Evolutionary conservation across 2,329 filamentous ascomycete species (phyloP), one percentile per base, ranked within the genome.

Genomic region (Talaromyces sp.): DNA sequence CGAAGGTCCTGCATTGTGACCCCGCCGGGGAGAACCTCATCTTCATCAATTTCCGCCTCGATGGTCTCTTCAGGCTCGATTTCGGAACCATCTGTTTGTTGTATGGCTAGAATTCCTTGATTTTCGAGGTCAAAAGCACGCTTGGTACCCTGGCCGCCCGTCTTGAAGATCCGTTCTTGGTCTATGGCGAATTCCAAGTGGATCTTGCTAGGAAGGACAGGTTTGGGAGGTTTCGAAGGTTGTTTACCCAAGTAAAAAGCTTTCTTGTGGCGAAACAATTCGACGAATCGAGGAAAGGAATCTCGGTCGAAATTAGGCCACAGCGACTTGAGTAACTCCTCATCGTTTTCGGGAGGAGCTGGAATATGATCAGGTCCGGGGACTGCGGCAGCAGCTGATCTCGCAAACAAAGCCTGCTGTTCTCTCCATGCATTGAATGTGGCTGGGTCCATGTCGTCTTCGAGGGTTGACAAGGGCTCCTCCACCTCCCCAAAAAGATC

Each of bases 181-280:
- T 97, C 94, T 53, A 85, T 83, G 2, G 90, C 89, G 35, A 97
- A 79, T 63, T 99, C 94, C 14, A 99, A 81, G 63, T 86, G 92
- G 60, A 96, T 82, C 74, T 99, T 99, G 21, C 89, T 92, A 0
- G 92, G 91, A 5, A 92, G 83, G 3, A 97, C 81, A 17, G 90
- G 82, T 74, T 92, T 94, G 0, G 92, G 90, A 46, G 87, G 87
- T 74, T 92, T 96, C 1, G 81, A 65, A 0, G 92, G 91, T 43
- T 86, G 85, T 74, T 96, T 94, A 60, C 89, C 88, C 63, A 89
- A 83, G 74, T 90, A 93, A 58, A 86, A 82, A 1, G 91, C 89
- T 66, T 87, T 87, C 72, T 92, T 92, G 6, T 89, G 87, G 2
- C 91, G 91, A 38, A 99, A 85, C 6, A 97, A 80, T 62, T 92